These are phyloP conservation scores for Neodidymelliopsis sp. DNA, from an alignment of 2,329 filamentous ascomycete genomes.

Conservation along the genomic window DNA sequence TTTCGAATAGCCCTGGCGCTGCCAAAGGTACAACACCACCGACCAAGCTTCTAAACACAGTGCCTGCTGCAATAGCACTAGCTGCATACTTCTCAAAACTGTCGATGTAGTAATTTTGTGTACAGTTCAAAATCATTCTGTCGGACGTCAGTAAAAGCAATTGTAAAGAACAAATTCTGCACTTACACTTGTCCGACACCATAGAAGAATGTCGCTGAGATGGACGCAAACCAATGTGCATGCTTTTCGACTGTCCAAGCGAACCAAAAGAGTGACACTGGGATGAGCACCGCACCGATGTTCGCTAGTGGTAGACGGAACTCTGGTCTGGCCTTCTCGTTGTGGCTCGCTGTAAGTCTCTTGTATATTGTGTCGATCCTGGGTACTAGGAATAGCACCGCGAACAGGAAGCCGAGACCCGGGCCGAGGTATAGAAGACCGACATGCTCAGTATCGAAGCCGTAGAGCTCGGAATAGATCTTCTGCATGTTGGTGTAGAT, in stretches of 20 bases:
- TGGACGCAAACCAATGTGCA: conserved; percentile 52
- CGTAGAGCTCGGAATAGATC: conserved; percentile 54
- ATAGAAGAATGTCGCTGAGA: conserved; percentile 57
- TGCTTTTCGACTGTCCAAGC: conserved; percentile 54
- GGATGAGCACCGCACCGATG: conserved; percentile 54
- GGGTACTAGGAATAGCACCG: conserved; percentile 56
- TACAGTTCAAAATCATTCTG: conserved; percentile 60
- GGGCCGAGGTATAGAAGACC: conserved; percentile 56
- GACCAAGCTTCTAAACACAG: conserved; percentile 56
- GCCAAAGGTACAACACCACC: conserved; percentile 58
- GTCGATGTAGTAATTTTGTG: conserved; percentile 65
- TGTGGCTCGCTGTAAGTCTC: conserved; percentile 50
- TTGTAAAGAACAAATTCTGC: too few relatives aligned
- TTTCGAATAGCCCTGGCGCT: conserved; percentile 54
- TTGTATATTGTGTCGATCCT: conserved; percentile 59
- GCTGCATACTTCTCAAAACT: conserved; percentile 60
- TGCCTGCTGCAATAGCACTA: conserved; percentile 59
- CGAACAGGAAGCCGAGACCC: conserved; percentile 53
- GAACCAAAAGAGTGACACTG: conserved; percentile 53
- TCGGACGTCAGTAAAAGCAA: too few relatives aligned
- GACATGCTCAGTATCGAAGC: conserved; percentile 56
- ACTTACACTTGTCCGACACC: conserved; percentile 63
- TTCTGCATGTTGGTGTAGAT: conserved; percentile 59
- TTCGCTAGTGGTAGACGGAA: conserved; percentile 57
- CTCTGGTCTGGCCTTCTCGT: conserved; percentile 52